phyloP scores from a whole-genome alignment of 2,329 filamentous ascomycete genomes.

The Fusarium setosum region DNA sequence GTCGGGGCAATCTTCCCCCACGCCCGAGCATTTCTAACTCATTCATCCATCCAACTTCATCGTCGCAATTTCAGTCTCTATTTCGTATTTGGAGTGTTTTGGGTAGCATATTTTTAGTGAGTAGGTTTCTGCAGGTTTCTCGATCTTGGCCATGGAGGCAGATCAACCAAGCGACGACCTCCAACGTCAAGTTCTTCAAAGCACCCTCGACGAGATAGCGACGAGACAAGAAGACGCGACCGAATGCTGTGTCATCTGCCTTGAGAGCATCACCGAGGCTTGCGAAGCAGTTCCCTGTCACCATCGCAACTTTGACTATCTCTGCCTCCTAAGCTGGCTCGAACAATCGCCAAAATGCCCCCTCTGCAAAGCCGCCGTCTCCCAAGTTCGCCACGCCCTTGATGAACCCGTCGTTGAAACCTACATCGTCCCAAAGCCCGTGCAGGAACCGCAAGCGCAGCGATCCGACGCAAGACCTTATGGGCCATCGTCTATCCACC shows the following conservation, averaged over 20 bases:
- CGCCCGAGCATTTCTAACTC: conserved; percentile 6
- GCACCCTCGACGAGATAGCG: conserved; percentile 57
- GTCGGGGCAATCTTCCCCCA: not conserved
- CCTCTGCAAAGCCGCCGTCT: conserved; percentile 73
- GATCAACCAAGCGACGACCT: conserved; percentile 44
- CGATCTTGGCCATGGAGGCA: conserved; percentile 36
- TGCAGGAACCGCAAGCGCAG: not conserved
- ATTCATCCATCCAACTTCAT: conserved; percentile 6
- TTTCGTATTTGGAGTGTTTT: not conserved
- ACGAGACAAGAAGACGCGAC: conserved; percentile 35
- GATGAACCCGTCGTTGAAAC: conserved; percentile 54
- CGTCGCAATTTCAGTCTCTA: not conserved
- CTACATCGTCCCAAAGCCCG: conserved; percentile 66
- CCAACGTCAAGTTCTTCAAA: conserved; percentile 55
- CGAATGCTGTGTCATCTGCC: conserved; percentile 84
- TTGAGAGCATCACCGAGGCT: conserved; percentile 78
- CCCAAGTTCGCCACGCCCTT: conserved; percentile 74
- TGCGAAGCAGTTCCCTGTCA: conserved; percentile 81
- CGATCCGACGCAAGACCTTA: conserved; percentile 8
- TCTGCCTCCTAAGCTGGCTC: conserved; percentile 87
- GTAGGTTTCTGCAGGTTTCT: too few relatives aligned
- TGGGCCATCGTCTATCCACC: not conserved
- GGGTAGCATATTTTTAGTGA: too few relatives aligned
- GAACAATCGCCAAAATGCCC: conserved; percentile 79
- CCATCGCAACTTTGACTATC: conserved; percentile 85